Evolutionary conservation across 352 stramenopile genomes (phyloP).

Genomic region (Phytopythium aichiense): DNA sequence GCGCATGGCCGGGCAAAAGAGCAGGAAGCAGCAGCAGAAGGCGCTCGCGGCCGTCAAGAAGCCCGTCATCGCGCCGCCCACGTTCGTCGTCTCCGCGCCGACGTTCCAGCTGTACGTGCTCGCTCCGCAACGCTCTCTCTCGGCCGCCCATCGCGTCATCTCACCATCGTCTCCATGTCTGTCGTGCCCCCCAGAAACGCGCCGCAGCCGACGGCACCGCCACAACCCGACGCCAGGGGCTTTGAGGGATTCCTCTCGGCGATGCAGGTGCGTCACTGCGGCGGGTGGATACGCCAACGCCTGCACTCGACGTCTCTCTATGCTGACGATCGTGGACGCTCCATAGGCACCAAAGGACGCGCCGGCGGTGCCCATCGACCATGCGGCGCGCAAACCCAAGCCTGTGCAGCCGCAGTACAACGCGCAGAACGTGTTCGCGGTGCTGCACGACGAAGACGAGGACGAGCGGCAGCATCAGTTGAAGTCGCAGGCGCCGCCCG

Average conservation of each 20-base stretch:
- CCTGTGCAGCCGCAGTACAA: conserved; percentile 28
- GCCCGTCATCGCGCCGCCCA: conserved; percentile 36
- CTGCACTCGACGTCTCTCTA: neutral
- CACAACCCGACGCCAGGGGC: conserved; percentile 41
- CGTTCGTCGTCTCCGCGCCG: conserved; percentile 56
- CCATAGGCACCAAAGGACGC: conserved; percentile 35
- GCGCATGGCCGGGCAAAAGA: conserved; percentile 49
- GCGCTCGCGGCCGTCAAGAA: conserved; percentile 12
- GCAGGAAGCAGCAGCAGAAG: conserved; percentile 12
- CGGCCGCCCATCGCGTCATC: neutral
- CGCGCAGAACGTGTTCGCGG: conserved; percentile 53
- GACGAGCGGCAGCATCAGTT: conserved; percentile 12
- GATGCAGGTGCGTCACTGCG: conserved; percentile 30
- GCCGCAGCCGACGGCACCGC: conserved; percentile 8
- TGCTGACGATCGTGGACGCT: neutral
- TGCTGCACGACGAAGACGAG: conserved; percentile 54
- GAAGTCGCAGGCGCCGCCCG: conserved; percentile 10
- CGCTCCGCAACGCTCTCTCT: neutral
- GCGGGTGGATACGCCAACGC: neutral
- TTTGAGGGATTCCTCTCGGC: conserved; percentile 69
- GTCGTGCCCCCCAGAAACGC: conserved; percentile 8
- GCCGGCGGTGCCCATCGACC: conserved; percentile 15
- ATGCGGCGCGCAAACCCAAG: conserved; percentile 20
- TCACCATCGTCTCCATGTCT: neutral
- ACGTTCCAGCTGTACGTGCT: conserved; percentile 71